Base-by-base conservation (phyloP, 2,329 filamentous ascomycete species). In the Lachnellula suecica region DNA sequence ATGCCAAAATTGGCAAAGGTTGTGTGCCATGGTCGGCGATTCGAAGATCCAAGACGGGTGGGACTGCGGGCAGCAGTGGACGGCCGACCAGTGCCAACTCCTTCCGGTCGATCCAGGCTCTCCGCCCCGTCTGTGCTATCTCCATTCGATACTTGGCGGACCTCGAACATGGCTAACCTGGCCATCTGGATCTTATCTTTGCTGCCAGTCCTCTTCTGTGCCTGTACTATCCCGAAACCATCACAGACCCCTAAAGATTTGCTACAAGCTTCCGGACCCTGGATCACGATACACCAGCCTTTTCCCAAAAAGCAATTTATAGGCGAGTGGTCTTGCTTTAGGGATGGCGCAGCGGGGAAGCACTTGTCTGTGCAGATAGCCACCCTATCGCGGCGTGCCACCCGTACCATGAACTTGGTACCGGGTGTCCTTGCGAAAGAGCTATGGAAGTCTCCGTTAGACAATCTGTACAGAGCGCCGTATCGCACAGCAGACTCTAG, bases 361-460 rank as follows among this genome's bases (percentile, higher is more conserved):
- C 15, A 8, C 9, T 23, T 49, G n/a, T 41, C 25, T 20, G 27
- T 25, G 37, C 20, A 24, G 35, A 49, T 42, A 37, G 8, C 23
- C 11, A 29, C 22, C 40, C 47, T 49, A 41, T 47, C 34, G 22
- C 17, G 15, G 22, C 25, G 19, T 47, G 44, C 44, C 44, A 52
- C 49, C 44, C 49, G 44, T 49, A 31, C 51, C 51, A 45, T 24
- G 25, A 13, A 53, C 51, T 49, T 22, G 51, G 51, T 49, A 24
- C 34, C 45, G 51, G 51, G 46, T 45, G 22, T 29, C 27, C 20
- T 15, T 22, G 17, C 15, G n/a, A 46, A 27, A 31, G 24, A n/a
- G 44, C 19, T 17, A 19, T 37, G 35, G 43, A 47, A 46, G 23
- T 51, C 41, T 24, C 49, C 42, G 43, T 51, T 46, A 17, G 35